phyloP scores from a whole-genome alignment of 139 green algal species.

The Chlamydomonas sphaeroides region DNA sequence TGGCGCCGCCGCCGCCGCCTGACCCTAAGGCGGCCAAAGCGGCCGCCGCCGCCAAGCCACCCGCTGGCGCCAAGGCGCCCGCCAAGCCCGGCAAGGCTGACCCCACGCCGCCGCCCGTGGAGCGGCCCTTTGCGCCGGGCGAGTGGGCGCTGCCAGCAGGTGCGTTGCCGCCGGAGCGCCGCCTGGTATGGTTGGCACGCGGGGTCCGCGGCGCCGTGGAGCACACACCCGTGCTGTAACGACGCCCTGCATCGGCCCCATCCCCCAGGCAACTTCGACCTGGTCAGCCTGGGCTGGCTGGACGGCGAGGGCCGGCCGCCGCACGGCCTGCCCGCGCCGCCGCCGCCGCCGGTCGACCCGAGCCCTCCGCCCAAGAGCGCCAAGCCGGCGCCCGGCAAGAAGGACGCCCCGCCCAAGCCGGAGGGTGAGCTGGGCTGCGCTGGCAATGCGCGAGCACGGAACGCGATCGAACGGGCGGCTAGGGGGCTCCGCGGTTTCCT shows the following conservation, averaged over 20 bases:
- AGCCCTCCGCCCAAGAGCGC: background rate
- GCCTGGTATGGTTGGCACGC: background rate
- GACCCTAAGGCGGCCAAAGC: conserved; percentile 30
- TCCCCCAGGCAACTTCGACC: conserved; percentile 49
- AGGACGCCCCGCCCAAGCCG: background rate
- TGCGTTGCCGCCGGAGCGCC: background rate
- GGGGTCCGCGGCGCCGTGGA: background rate
- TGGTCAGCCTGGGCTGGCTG: conserved; percentile 49
- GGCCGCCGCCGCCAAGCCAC: background rate
- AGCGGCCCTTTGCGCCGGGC: conserved; percentile 29
- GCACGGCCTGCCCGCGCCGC: conserved; percentile 28
- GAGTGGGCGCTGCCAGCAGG: conserved; percentile 45
- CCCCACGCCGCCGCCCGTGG: background rate
- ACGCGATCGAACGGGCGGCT: no score
- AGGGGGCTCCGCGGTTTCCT: background rate
- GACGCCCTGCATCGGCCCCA: background rate
- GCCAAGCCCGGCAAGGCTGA: background rate
- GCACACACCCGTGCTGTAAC: background rate
- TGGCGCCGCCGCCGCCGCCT: conserved; percentile 12
- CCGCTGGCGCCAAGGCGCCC: background rate
- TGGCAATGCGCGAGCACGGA: no score
- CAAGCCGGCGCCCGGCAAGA: background rate
- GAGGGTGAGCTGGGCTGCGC: background rate
- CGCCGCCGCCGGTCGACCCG: background rate
- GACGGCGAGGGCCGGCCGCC: conserved; percentile 27